These are phyloP conservation scores for Chenopodium suecicum DNA, from an alignment of 148 eudicot genomes.

Conservation along the genomic window DNA sequence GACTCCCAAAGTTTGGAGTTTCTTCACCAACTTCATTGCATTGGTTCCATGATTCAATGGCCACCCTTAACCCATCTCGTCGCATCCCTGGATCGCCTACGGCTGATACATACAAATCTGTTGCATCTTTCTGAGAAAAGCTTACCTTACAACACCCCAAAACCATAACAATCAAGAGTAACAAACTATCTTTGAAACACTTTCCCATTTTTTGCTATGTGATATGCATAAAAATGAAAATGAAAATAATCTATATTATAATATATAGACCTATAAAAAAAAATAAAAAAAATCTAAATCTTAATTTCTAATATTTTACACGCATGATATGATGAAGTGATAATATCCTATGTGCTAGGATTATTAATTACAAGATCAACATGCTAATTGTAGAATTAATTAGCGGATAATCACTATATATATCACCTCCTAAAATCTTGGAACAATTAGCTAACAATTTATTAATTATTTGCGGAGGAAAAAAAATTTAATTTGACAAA, in stretches of 20 bases:
- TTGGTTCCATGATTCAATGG: slow-evolving; percentile 54
- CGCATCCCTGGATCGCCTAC: slow-evolving; percentile 41
- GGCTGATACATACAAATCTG: slow-evolving; percentile 17
- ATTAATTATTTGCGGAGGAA: background rate
- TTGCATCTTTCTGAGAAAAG: background rate
- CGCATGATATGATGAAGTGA: background rate
- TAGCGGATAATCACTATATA: background rate
- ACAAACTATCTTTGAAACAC: background rate
- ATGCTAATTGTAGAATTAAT: background rate
- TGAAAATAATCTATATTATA: too few species aligned
- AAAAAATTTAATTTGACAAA: background rate
- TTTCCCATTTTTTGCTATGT: background rate
- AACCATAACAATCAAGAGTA: background rate
- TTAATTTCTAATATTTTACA: background rate
- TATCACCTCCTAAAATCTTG: background rate
- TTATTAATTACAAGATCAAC: background rate
- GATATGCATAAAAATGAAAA: background rate
- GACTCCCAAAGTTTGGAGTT: slow-evolving; percentile 30
- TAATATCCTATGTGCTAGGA: background rate
- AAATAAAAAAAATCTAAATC: background rate
- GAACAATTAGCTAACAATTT: background rate
- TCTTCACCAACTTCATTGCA: slow-evolving; percentile 54
- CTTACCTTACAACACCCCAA: background rate
- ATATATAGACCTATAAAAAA: too few species aligned
- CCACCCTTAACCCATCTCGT: slow-evolving; percentile 44